Percentiles rank a stretch among this genome's conserved stretches.
Evolutionary conservation across 2,329 filamentous ascomycete species (phyloP).

Genomic region (Penicillium expansum): DNA sequence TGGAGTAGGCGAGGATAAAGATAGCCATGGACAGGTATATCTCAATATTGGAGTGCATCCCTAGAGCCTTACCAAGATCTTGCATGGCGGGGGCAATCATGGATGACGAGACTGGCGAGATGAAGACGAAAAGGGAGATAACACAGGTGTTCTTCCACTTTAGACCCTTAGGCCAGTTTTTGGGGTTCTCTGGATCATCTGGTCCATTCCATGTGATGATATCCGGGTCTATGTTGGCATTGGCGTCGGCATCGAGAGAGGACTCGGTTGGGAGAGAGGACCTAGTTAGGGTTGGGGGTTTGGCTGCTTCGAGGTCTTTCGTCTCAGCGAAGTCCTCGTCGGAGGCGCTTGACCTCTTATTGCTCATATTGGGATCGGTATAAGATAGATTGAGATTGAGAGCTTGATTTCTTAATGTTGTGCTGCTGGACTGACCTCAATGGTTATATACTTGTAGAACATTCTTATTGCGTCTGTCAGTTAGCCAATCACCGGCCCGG

Average conservation of each 20-base stretch:
- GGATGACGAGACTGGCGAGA: constrained; percentile 55
- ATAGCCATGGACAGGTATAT: constrained; percentile 42
- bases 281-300: neutral
- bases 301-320: neutral
- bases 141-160: constrained; percentile 7
- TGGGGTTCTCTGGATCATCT: constrained; percentile 11
- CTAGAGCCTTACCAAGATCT: constrained; percentile 51
- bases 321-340: neutral
- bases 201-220: constrained; percentile 9
- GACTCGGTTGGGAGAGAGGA: neutral
- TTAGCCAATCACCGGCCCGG: neutral
- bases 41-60: constrained; percentile 45
- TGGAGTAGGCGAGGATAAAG: constrained; percentile 48
- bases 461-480: too few species aligned
- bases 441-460: neutral
- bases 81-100: constrained; percentile 52
- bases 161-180: constrained; percentile 7
- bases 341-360: neutral
- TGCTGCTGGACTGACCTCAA: neutral
- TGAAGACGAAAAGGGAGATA: neutral
- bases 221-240: neutral
- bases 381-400: neutral
- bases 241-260: too few species aligned
- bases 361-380: neutral
- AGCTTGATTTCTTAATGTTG: neutral